Evolutionary conservation across 2,329 filamentous ascomycete genomes (phyloP).

Genomic region (Pseudogymnoascus sp.): DNA sequence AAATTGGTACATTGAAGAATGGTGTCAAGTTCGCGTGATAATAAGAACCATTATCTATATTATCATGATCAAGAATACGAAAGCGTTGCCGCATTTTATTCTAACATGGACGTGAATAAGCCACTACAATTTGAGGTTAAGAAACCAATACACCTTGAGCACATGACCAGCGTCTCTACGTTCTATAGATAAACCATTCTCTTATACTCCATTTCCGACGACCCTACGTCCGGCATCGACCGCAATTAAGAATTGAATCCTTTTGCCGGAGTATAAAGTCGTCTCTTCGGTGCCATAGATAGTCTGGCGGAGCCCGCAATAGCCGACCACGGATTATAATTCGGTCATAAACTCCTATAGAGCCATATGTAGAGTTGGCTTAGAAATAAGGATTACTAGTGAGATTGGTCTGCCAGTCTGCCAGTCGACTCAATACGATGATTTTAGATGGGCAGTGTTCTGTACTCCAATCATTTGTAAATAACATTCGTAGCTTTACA

Average conservation of each 20-base stretch:
- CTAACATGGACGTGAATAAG: background rate
- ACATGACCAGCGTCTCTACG: background rate
- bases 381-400: background rate
- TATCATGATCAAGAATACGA: background rate
- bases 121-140: background rate
- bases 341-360: background rate
- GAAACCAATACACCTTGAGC: background rate
- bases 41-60: background rate
- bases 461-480: background rate
- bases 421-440: background rate
- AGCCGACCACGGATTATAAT: background rate
- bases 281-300: background rate
- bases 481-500: background rate
- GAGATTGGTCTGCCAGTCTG: background rate
- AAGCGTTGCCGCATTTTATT: background rate
- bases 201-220: background rate
- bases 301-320: background rate
- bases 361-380: background rate
- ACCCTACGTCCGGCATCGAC: background rate
- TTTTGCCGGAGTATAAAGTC: background rate
- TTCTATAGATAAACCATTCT: background rate
- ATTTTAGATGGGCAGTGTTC: background rate
- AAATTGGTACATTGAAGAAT: slow-evolving; percentile 18
- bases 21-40: slow-evolving; percentile 14
- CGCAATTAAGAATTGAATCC: background rate